phyloP scores from a whole-genome alignment of 2,329 filamentous ascomycete species.

The Thyridium curvatum region DNA sequence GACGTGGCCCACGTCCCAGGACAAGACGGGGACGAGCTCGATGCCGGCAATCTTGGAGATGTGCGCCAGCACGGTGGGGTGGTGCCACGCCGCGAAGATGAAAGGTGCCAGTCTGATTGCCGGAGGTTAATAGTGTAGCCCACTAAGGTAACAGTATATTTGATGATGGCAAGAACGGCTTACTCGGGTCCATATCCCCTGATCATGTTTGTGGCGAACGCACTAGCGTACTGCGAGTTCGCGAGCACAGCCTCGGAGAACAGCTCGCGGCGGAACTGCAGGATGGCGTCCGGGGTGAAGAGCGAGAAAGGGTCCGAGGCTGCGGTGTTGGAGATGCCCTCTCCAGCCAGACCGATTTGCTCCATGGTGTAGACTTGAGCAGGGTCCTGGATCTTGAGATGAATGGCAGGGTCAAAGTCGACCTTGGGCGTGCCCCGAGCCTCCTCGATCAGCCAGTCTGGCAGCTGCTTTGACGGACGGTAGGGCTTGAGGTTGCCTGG shows the following conservation, averaged over 20 bases:
- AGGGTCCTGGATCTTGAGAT: slow-evolving; percentile 39
- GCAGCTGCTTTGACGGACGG: slow-evolving; percentile 5
- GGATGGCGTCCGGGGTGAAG: slow-evolving; percentile 47
- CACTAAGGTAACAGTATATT: too few species aligned
- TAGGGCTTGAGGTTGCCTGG: too few species aligned
- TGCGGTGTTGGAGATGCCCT: slow-evolving; percentile 47
- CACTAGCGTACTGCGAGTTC: slow-evolving; percentile 36
- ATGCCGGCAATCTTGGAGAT: too few species aligned
- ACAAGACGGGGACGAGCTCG: too few species aligned
- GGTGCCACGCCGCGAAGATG: slow-evolving; percentile 32
- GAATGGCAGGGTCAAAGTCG: slow-evolving; percentile 40
- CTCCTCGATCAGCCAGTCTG: slow-evolving; percentile 7
- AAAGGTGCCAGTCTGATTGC: slow-evolving; percentile 51
- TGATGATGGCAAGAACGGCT: too few species aligned
- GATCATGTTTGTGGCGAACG: slow-evolving; percentile 42
- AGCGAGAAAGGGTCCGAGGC: slow-evolving; percentile 52
- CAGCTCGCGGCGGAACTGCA: slow-evolving; percentile 49
- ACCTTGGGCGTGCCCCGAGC: slow-evolving; percentile 1
- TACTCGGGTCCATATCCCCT: slow-evolving; percentile 28
- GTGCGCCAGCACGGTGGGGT: background rate
- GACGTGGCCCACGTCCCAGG: too few species aligned
- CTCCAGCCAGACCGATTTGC: slow-evolving; percentile 43
- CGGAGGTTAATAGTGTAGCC: too few species aligned
- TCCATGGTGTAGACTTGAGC: slow-evolving; percentile 44
- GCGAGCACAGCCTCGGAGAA: slow-evolving; percentile 41